Conservation (phyloP, 192 early-diverging fungal genomes). For the Rhizophagus sp. region DNA sequence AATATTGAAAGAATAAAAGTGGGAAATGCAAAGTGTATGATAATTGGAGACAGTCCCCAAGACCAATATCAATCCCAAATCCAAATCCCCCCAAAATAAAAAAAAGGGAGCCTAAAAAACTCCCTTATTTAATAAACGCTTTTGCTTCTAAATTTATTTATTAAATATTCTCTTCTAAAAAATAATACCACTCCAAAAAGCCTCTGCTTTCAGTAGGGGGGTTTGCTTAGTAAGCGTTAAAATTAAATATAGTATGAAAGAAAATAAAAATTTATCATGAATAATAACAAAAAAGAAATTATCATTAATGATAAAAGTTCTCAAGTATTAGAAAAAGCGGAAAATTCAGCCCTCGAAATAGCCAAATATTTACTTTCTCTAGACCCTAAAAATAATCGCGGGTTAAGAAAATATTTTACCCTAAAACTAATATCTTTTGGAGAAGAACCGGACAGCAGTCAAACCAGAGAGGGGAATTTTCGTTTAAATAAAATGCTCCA, state of each 20-base stretch:
- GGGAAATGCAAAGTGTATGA: background rate
- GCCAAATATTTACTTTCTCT: background rate
- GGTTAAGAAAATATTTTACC: conserved; percentile 7
- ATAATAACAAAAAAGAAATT: too few species aligned
- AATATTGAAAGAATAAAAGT: background rate
- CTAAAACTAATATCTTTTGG: background rate
- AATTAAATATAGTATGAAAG: too few species aligned
- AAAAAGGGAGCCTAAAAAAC: too few species aligned
- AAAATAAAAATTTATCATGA: too few species aligned
- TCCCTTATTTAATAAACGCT: too few species aligned
- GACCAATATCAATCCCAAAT: conserved; percentile 5
- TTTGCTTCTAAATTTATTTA: too few species aligned
- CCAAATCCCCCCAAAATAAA: conserved; percentile 3
- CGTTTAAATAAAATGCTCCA: background rate
- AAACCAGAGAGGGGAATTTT: background rate
- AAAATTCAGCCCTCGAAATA: background rate
- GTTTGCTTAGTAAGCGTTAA: too few species aligned
- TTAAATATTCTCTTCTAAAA: too few species aligned
- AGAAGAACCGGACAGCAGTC: background rate
- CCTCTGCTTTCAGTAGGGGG: too few species aligned
- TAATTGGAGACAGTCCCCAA: background rate
- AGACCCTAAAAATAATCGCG: background rate
- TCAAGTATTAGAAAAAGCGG: background rate
- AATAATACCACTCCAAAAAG: too few species aligned
- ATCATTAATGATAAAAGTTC: too few species aligned